Evolutionary conservation across 352 stramenopile genomes (phyloP), one percentile per base, ranked within the genome.

Genomic region (Peronospora belbahrii): DNA sequence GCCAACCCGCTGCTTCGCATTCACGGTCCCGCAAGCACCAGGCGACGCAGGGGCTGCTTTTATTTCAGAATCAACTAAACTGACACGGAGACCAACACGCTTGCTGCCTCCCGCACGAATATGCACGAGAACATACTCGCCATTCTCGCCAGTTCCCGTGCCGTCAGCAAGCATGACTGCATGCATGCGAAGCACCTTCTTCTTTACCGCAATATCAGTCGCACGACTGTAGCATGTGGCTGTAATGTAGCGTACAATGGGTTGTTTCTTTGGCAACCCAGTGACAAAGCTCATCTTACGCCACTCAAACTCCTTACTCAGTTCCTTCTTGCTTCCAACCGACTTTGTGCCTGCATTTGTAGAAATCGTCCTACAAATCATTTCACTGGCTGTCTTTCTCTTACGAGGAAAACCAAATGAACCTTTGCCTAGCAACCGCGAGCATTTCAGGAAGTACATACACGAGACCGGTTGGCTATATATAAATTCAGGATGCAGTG

Each of bases 251-350:
- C 74, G 71, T 38, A 88, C 76, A 3, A 85, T 41, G 3, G 76
- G 69, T 37, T 83, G 62, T 55, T 85, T 84, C 65, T 85, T 88
- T 1, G 76, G 73, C 33, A 88, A 42, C 0, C 67, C 76, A n/a
- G 76, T 88, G 30, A 88, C 73, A 42, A 88, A 88, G 55, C 71
- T 85, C 76, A 85, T 88, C 43, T 88, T 88, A 47, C 76, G 73
- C 76, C 76, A 88, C 44, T 85, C 73, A 52, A 83, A 87, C 45
- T 87, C 73, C 51, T 85, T 87, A 57, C 66, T 83, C 39, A 54
- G 62, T 36, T 72, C 59, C 32, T 70, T 74, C 55, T 70, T 75
- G 34, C 46, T 42, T 13, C 34, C 22, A 6, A 27, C 25, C 4
- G 25, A 41, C 27, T 59, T 70, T 17, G 65, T 70, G 37, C 23